Evolutionary conservation across 73 alveolate genomes (phyloP).

Genomic region (Paramecium primaurelia): DNA sequence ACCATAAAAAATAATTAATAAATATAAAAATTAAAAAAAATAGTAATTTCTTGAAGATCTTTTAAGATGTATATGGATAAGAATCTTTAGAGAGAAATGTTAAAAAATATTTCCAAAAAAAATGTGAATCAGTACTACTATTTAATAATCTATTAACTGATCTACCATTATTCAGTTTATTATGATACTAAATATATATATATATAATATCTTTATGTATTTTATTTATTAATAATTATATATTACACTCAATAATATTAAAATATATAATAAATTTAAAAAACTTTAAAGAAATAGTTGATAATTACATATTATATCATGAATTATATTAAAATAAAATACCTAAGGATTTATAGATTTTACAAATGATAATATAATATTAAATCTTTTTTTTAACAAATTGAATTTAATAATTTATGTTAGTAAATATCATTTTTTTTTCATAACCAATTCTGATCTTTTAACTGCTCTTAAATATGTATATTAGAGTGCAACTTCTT

Average conservation of each 20-base stretch:
- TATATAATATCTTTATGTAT: neutral
- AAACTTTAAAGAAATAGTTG: too few relatives aligned
- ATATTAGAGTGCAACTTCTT: neutral
- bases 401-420: neutral
- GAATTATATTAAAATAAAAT: too few relatives aligned
- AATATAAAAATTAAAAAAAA: neutral
- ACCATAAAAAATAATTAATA: neutral
- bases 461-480: neutral
- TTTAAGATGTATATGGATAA: conserved; percentile 6
- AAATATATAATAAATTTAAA: too few relatives aligned
- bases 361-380: too few relatives aligned
- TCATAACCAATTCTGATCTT: neutral
- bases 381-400: too few relatives aligned
- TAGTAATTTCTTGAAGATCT: neutral
- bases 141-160: neutral
- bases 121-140: neutral
- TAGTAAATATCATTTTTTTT: neutral
- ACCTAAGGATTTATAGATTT: too few relatives aligned
- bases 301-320: too few relatives aligned
- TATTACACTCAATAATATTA: too few relatives aligned
- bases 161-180: neutral
- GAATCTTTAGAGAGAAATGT: neutral
- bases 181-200: neutral
- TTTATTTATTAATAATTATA: too few relatives aligned
- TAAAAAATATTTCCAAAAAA: neutral